Conservation (phyloP, 2,329 filamentous ascomycete species). For the Stachybotrys chlorohalonatus region DNA sequence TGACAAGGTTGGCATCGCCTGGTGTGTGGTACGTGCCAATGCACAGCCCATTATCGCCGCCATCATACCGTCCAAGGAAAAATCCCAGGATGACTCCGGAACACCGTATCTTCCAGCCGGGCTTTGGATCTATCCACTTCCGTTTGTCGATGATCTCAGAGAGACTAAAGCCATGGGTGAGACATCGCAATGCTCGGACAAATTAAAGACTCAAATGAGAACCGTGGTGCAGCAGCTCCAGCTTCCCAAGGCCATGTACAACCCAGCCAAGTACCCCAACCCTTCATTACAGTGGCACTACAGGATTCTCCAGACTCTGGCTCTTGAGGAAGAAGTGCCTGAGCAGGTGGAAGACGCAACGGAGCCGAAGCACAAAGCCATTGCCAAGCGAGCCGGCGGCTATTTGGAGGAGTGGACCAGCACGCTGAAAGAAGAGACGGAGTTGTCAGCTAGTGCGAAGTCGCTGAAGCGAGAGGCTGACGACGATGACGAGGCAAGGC, state of each 20-base stretch:
- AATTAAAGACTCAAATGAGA: constrained; percentile 74
- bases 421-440: constrained; percentile 50
- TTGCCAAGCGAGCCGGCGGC: constrained; percentile 76
- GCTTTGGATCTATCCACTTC: constrained; percentile 80
- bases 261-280: constrained; percentile 83
- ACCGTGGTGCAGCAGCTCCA: constrained; percentile 77
- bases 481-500: constrained; percentile 31
- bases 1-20: constrained; percentile 76
- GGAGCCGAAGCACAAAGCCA: constrained; percentile 74
- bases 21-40: constrained; percentile 80
- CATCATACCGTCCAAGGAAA: constrained; percentile 66
- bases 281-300: constrained; percentile 96
- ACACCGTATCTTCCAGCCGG: constrained; percentile 70
- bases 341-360: constrained; percentile 69
- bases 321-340: constrained; percentile 84
- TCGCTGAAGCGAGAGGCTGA: constrained; percentile 43
- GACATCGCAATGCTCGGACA: constrained; percentile 50
- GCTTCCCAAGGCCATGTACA: constrained; percentile 75
- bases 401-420: constrained; percentile 72
- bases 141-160: constrained; percentile 82
- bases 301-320: constrained; percentile 81
- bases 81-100: constrained; percentile 52
- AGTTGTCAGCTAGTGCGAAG: constrained; percentile 24
- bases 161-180: constrained; percentile 55
- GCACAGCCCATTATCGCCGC: constrained; percentile 72